Conservation (phyloP, 2,329 filamentous ascomycete genomes). For the Sporothrix euskadiensis region DNA sequence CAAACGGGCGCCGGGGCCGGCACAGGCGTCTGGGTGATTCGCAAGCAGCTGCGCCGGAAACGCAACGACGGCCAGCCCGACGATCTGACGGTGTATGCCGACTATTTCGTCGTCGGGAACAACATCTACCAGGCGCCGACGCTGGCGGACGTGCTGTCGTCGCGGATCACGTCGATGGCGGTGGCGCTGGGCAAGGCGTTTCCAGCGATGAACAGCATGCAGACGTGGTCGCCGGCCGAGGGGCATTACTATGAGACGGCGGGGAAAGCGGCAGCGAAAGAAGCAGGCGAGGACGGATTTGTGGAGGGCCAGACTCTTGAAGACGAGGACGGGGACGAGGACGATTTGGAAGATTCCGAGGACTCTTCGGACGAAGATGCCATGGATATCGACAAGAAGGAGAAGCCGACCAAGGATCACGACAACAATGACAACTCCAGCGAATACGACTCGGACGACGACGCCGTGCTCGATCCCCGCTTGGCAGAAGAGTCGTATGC, state of each 20-base stretch:
- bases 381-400: background rate
- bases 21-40: conserved; percentile 68
- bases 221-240: conserved; percentile 56
- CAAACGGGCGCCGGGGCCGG: conserved; percentile 61
- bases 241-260: conserved; percentile 55
- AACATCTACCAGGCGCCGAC: conserved; percentile 68
- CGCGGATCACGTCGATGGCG: conserved; percentile 59
- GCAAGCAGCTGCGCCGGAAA: conserved; percentile 66
- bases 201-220: conserved; percentile 51
- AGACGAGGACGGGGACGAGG: conserved; percentile 20
- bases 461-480: conserved; percentile 46
- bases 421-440: conserved; percentile 31
- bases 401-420: background rate
- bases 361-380: conserved; percentile 18
- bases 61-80: conserved; percentile 47
- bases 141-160: conserved; percentile 59
- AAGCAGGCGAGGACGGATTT: background rate
- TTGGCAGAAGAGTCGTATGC: conserved; percentile 60
- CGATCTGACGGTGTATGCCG: conserved; percentile 59
- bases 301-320: conserved; percentile 18
- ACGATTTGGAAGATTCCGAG: conserved; percentile 17
- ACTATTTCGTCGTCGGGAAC: conserved; percentile 66
- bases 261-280: conserved; percentile 10
- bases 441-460: conserved; percentile 38
- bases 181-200: conserved; percentile 56